Conservation (phyloP, 805 yeast genomes). For the Clavispora vitiphila region DNA sequence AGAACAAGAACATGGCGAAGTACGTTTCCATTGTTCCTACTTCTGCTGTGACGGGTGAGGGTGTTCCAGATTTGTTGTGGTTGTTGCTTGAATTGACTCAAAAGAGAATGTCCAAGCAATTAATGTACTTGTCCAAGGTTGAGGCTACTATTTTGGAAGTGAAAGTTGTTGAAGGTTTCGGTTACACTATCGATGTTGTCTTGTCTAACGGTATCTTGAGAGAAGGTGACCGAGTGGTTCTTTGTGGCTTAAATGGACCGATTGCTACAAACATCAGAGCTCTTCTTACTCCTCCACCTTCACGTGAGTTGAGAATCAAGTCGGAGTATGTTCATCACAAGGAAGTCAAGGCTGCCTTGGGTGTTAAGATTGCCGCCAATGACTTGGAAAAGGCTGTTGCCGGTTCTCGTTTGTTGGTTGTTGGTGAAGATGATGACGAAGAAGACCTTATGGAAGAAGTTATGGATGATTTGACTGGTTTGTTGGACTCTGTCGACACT, state of each 20-base stretch:
- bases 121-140: constrained; percentile 88
- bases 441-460: constrained; percentile 97
- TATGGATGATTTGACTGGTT: constrained; percentile 95
- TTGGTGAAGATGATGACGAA: constrained; percentile 96
- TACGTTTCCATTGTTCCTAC: constrained; percentile 97
- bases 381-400: constrained; percentile 98
- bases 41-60: constrained; percentile 98
- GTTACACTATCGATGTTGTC: constrained; percentile 97
- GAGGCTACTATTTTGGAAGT: constrained; percentile 98
- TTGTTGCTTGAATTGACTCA: constrained; percentile 91
- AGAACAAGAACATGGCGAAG: constrained; percentile 88
- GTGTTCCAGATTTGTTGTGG: constrained; percentile 98
- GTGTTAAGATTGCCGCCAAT: constrained; percentile 97
- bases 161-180: constrained; percentile 96
- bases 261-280: constrained; percentile 96
- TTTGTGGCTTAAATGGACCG: constrained; percentile 98
- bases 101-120: constrained; percentile 97
- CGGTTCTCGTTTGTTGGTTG: constrained; percentile 92
- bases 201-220: constrained; percentile 91
- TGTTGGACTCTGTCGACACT: constrained; percentile 90
- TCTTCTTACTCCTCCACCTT: constrained; percentile 93
- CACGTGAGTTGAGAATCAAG: constrained; percentile 92
- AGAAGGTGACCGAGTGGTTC: constrained; percentile 92
- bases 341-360: constrained; percentile 97
- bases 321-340: constrained; percentile 96